A percentile compares a stretch with the other conserved stretches of the same genome.
Evolutionary conservation across 352 stramenopile species (phyloP).

Genomic region (Phytophthora idaei): DNA sequence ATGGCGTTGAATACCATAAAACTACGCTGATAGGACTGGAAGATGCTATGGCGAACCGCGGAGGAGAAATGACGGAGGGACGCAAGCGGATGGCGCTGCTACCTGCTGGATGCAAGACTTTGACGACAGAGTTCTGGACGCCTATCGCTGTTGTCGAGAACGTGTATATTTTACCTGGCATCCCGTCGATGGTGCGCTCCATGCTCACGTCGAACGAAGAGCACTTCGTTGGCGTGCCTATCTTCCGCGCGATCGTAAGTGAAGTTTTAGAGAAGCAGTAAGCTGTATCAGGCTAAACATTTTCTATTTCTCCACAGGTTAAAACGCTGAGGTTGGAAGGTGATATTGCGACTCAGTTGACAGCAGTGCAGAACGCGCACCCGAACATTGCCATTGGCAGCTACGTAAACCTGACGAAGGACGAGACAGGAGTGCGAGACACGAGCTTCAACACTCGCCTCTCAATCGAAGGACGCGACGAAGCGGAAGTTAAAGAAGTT

Average conservation of each 20-base stretch:
- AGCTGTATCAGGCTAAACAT: too few species aligned
- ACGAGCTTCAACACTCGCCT: conserved; percentile 71
- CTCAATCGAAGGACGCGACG: conserved; percentile 66
- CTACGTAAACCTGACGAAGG: conserved; percentile 81
- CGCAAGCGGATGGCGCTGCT: conserved; percentile 78
- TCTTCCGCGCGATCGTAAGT: conserved; percentile 78
- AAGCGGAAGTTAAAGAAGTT: conserved; percentile 58
- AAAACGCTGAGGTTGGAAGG: conserved; percentile 74
- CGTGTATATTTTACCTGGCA: conserved; percentile 85
- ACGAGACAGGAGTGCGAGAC: conserved; percentile 61
- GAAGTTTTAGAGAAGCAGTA: too few species aligned
- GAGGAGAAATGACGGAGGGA: conserved; percentile 63
- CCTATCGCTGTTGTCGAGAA: conserved; percentile 82
- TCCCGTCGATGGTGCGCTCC: conserved; percentile 79
- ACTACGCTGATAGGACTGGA: conserved; percentile 67
- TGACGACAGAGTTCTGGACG: conserved; percentile 68
- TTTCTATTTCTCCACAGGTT: conserved; percentile 44
- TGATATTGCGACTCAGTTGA: conserved; percentile 67
- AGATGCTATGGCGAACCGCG: conserved; percentile 42
- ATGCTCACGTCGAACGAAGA: conserved; percentile 85
- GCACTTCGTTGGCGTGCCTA: conserved; percentile 79
- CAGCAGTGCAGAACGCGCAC: conserved; percentile 66
- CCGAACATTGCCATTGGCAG: conserved; percentile 79
- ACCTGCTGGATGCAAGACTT: conserved; percentile 57
- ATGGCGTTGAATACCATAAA: conserved; percentile 69